Evolutionary conservation across 306 rosid genomes (phyloP).

Genomic region (Myrica gale): DNA sequence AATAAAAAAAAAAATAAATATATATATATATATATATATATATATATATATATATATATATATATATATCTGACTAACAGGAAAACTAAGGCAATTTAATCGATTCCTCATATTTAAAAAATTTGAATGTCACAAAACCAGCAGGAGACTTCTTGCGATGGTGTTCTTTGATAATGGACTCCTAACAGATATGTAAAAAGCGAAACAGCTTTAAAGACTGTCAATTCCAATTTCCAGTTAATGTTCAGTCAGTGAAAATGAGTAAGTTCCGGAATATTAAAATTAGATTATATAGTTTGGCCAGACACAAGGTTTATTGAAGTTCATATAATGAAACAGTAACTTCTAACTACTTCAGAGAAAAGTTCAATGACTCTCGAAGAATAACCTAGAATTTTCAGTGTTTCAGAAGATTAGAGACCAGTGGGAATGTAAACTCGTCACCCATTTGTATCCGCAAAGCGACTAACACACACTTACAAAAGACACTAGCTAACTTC

Average conservation of each 20-base stretch:
- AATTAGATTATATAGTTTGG: background rate
- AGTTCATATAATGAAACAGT: background rate
- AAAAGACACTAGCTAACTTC: too few relatives aligned
- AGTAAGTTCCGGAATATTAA: background rate
- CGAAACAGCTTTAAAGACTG: too few relatives aligned
- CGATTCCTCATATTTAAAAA: background rate
- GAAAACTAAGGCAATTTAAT: background rate
- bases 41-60: too few relatives aligned
- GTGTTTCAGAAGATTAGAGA: background rate
- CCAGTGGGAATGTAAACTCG: background rate
- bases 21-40: too few relatives aligned
- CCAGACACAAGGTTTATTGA: background rate
- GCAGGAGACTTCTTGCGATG: too few relatives aligned
- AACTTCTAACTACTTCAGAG: background rate
- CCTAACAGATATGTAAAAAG: too few relatives aligned
- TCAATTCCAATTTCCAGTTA: too few relatives aligned
- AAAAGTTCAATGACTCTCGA: background rate
- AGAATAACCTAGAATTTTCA: background rate
- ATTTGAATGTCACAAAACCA: background rate
- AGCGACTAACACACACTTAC: background rate
- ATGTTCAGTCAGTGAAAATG: too few relatives aligned
- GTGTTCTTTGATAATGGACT: too few relatives aligned
- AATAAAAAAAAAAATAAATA: too few relatives aligned
- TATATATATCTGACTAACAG: background rate
- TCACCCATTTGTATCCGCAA: background rate